These are phyloP conservation scores for Eucalyptus erythrocorys DNA, from an alignment of 345 rosid genomes.

Conservation along the genomic window DNA sequence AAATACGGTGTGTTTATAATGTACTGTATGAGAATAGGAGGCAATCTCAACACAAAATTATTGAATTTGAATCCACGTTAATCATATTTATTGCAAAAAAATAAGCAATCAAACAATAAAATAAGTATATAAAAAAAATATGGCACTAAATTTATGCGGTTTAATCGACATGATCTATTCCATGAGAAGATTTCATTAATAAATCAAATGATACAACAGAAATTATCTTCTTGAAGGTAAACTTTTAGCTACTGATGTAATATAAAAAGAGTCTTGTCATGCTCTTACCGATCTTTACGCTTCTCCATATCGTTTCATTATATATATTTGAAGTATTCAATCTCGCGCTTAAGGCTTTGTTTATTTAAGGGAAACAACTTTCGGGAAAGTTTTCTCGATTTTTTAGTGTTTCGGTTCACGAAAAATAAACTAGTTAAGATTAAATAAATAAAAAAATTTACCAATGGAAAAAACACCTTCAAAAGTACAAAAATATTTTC, in stretches of 20 bases:
- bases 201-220: not conserved
- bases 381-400: no score
- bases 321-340: not conserved
- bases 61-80: not conserved
- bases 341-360: not conserved
- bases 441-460: no score
- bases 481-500: not conserved
- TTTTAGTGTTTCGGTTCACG: not conserved
- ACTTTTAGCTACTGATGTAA: constrained; percentile 18
- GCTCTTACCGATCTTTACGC: constrained; percentile 49
- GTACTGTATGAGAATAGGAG: not conserved
- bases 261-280: constrained; percentile 18
- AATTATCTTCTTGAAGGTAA: constrained; percentile 30
- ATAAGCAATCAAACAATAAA: not conserved
- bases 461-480: not conserved
- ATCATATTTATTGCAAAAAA: not conserved
- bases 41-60: not conserved
- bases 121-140: not conserved
- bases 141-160: fast-evolving
- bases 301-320: constrained; percentile 2
- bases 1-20: not conserved
- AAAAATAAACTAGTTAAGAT: no score
- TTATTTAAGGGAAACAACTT: no score
- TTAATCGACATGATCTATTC: not conserved
- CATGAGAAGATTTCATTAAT: not conserved